phyloP scores from a whole-genome alignment of 306 rosid genomes.

The Citrullus amarus region DNA sequence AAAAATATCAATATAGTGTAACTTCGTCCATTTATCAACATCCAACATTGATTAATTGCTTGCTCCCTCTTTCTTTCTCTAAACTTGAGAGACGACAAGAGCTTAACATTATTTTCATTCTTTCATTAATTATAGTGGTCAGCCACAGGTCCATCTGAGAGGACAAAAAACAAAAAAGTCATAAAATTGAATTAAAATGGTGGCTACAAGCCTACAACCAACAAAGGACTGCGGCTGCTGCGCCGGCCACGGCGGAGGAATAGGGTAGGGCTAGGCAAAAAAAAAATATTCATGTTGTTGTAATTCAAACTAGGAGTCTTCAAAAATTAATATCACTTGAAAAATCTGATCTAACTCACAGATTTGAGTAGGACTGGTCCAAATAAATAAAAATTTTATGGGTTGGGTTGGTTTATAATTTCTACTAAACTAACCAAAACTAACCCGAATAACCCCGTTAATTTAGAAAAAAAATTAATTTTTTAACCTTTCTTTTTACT shows the following conservation, averaged over 20 bases:
- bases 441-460: too few relatives aligned
- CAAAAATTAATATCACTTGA: too few relatives aligned
- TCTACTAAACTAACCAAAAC: too few relatives aligned
- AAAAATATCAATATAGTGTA: neutral
- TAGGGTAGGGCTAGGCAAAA: neutral
- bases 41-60: neutral
- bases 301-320: too few relatives aligned
- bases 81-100: neutral
- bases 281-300: too few relatives aligned
- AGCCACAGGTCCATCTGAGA: neutral
- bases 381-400: too few relatives aligned
- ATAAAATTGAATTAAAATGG: neutral
- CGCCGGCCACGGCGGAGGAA: neutral
- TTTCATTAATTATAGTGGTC: neutral
- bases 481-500: too few relatives aligned
- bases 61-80: neutral
- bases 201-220: neutral
- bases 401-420: too few relatives aligned
- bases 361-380: too few relatives aligned
- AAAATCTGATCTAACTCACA: too few relatives aligned
- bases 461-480: too few relatives aligned
- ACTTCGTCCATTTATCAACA: neutral
- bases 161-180: neutral
- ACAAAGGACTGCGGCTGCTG: neutral
- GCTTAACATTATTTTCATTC: neutral